phyloP scores from a whole-genome alignment of 1,284 basidiomycete genomes.

The Fistulinella cinereoalba region DNA sequence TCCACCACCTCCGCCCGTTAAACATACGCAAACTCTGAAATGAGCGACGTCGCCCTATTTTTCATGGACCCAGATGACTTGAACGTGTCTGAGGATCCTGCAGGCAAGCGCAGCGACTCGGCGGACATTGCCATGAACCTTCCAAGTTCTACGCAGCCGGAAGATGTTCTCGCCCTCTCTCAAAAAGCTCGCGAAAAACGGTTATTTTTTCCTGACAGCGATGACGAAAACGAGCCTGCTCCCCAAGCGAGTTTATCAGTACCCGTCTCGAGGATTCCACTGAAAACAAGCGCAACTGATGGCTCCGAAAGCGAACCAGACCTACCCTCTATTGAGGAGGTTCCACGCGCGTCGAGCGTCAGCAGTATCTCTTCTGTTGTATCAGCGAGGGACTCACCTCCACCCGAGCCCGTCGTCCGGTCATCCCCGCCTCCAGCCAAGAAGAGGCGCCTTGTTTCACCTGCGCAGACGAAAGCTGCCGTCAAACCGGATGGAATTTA shows the following conservation, averaged over 20 bases:
- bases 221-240: constrained; percentile 47
- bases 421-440: constrained; percentile 41
- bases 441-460: constrained; percentile 48
- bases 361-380: constrained; percentile 36
- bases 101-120: constrained; percentile 1
- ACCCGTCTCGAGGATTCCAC: constrained; percentile 6
- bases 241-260: constrained; percentile 11
- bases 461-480: constrained; percentile 9
- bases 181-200: constrained; percentile 28
- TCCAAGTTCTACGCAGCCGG: constrained; percentile 1
- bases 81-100: constrained; percentile 3
- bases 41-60: constrained; percentile 29
- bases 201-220: constrained; percentile 59
- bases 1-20: no score
- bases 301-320: constrained; percentile 35
- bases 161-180: constrained; percentile 1
- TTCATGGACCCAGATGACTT: constrained; percentile 40
- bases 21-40: constrained; percentile 1
- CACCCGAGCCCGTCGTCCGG: constrained; percentile 13
- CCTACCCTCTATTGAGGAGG: constrained; percentile 31
- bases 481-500: constrained; percentile 35
- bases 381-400: constrained; percentile 32
- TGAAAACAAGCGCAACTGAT: constrained; percentile 12
- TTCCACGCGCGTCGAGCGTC: constrained; percentile 42
- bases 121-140: not conserved